Evolutionary conservation across 2,329 filamentous ascomycete genomes (phyloP).

Genomic region (Diatrype stigma): DNA sequence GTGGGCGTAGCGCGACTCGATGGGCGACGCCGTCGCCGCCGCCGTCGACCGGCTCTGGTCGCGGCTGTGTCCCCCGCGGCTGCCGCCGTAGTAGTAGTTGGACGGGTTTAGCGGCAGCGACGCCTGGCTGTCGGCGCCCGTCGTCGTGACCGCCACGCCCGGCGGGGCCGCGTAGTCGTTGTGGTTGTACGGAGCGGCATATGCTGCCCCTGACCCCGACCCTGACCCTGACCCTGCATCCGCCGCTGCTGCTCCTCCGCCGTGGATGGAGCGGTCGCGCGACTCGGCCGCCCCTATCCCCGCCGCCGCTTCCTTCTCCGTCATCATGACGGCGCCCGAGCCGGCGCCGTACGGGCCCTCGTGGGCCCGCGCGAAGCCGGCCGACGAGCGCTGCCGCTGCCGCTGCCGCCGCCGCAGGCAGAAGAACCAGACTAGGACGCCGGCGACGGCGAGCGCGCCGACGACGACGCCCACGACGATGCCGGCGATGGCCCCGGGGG

Average conservation of each 20-base stretch:
- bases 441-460: conserved; percentile 35
- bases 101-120: not conserved
- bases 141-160: conserved; percentile 4
- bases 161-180: conserved; percentile 11
- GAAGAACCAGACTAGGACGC: conserved; percentile 38
- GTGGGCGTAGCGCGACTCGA: conserved; percentile 41
- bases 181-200: conserved; percentile 30
- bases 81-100: conserved; percentile 1
- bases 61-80: no score
- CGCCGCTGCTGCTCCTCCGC: no score
- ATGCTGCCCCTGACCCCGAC: no score
- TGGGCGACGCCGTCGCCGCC: conserved; percentile 21
- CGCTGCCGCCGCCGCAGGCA: conserved; percentile 34
- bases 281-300: conserved; percentile 27
- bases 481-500: conserved; percentile 23
- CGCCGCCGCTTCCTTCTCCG: conserved; percentile 44
- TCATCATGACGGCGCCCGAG: conserved; percentile 32
- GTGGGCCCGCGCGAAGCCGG: conserved; percentile 10
- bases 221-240: no score
- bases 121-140: conserved; percentile 5
- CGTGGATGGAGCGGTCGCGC: conserved; percentile 35
- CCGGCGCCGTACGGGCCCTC: conserved; percentile 20
- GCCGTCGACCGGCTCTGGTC: conserved; percentile 10
- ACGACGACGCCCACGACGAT: conserved; percentile 18
- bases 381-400: conserved; percentile 17